Evolutionary conservation across 768 basidiomycete species (phyloP), one percentile per base, ranked within the genome.

Genomic region (Phylloporus arenicola): DNA sequence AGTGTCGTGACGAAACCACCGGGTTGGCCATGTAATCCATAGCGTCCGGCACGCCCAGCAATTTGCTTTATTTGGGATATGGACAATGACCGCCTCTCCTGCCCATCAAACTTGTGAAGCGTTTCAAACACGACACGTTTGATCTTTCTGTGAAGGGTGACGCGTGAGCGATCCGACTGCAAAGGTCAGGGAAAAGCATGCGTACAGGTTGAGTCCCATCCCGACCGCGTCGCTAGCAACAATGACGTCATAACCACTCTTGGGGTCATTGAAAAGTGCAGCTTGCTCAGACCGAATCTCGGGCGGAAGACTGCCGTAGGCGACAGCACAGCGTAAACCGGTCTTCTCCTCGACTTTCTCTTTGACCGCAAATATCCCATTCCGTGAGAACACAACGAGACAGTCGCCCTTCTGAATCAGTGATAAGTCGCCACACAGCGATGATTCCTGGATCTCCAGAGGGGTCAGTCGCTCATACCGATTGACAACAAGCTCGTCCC

Each of bases 191-290:
- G 38, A 7, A 22, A 3, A 17, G 17, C 3, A 29, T 11, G 72
- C 88, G 39, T 65, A 97, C 96, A 99, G 70, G 63, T 99, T 98
- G 19, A 99, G 76, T 0, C 96, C 96, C 92, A 99, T 94, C 2
- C 96, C 93, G 43, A 97, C 85, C 0, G 93, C 92, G 61, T 99
- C 96, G 58, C 89, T 93, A 2, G 91, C 95, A 16, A 98, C 81
- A 37, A 99, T 76, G 2, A 98, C 84, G 58, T 95, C 88, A 60
- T 88, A 89, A 2, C 82, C 84, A n/a, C 85, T 89, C 37, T 80
- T 62, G 0, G 82, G 82, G 52, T 90, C 81, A 60, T 99, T 98
- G 76, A 98, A 98, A 30, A 92, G 75, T 10, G 82, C 80, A 1
- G 96, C 96, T 65, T 98, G 95, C 61, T 93, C 88, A 52, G 84